Percentiles rank a stretch among this genome's conserved stretches.
Conservation (phyloP, 768 basidiomycete genomes). For the Termitomyces sp. region DNA sequence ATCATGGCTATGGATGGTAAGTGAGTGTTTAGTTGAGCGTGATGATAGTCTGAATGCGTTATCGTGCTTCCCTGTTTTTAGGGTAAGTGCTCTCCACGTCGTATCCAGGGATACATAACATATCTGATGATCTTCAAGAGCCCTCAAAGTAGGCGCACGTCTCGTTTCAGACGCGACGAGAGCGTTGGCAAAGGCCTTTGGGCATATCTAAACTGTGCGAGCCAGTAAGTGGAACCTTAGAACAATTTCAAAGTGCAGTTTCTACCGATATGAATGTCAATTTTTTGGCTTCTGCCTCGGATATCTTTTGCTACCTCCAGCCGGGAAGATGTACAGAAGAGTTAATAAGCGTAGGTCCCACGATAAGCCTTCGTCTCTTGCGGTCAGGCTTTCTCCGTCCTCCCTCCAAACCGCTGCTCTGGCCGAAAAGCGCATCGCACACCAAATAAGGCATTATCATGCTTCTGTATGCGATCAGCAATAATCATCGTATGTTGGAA, state of each 20-base stretch:
- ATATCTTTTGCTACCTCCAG: no score
- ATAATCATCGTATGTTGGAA: no score
- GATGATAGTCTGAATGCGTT: neutral
- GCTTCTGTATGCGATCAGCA: no score
- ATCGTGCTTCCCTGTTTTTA: neutral
- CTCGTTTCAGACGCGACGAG: conserved; percentile 15
- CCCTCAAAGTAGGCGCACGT: conserved; percentile 12
- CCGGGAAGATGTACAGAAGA: neutral
- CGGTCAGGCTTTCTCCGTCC: neutral
- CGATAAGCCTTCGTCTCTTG: no score
- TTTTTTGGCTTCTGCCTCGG: no score
- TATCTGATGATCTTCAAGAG: neutral
- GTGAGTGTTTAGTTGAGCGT: conserved; percentile 15
- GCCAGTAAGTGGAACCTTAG: neutral
- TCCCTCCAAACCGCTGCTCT: neutral
- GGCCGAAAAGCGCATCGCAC: no score
- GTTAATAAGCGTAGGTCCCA: neutral
- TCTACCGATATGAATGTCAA: neutral
- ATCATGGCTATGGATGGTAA: conserved; percentile 75
- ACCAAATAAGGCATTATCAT: no score
- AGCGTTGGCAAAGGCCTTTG: neutral
- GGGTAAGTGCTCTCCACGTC: neutral
- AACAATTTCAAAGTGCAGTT: neutral
- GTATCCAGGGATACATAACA: no score
- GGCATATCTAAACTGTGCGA: neutral